Evolutionary conservation across 176 grass and related monocot genomes (phyloP), one percentile per base, ranked within the genome.

Genomic region (Oropetium thomaeum): DNA sequence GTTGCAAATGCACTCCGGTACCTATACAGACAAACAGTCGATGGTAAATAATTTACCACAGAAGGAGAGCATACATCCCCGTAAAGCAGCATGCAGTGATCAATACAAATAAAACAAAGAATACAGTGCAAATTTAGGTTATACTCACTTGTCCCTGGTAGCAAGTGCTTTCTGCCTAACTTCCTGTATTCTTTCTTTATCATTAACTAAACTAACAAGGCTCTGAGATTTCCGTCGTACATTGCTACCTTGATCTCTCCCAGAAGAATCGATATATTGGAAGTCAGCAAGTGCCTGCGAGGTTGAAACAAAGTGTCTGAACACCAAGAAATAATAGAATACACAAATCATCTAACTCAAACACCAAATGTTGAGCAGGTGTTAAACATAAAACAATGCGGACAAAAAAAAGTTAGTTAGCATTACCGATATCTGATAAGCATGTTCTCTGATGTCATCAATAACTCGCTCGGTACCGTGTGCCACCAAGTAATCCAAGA

Each of bases 121-220:
- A 64, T n/a, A 68, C 32, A 2, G 20, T 25, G 16, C n/a, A 69
- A 74, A 16, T 51, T 44, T 30, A 28, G 28, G 42, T 6, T 62
- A 37, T 29, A 82, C 87, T 90, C 67, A 99, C 96, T 99, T 99
- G 71, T 99, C 91, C 73, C 79, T 76, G 30, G 88, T 99, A 47
- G 87, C 79, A 43, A 89, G 84, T 34, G 91, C 91, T 92, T 99
- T 99, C 85, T 99, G 84, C 66, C 96, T 80, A 76, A 92, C 91
- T 89, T 99, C 96, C 53, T 90, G 92, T 77, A 95, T 84, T 71
- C 96, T 95, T 86, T 99, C 96, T 83, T 99, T 99, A 53, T 99
- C 92, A 75, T 90, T 99, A 76, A 99, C 92, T 72, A 99, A 93
- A 88, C 81, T 81, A 79, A 99, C 87, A 35, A 99, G 91, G 37